Evolutionary conservation across 768 basidiomycete species (phyloP), one percentile per base, ranked within the genome.

Genomic region (Phylloporus scabripes): DNA sequence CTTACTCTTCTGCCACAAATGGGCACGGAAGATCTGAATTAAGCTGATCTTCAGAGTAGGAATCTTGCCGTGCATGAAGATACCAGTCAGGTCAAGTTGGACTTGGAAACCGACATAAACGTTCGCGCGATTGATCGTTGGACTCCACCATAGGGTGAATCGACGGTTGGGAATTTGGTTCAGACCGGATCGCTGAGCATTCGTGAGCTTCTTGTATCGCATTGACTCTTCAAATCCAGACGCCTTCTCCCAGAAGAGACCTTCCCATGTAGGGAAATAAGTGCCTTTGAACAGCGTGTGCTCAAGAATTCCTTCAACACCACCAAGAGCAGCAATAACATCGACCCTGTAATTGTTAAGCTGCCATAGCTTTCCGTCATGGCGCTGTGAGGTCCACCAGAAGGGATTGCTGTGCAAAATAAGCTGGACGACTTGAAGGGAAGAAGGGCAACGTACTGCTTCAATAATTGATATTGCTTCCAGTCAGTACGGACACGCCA

Each of bases 31-130:
- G 61, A 99, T 96, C 64, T 98, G 96, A 59, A 99, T 99, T 73
- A 98, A 82, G 70, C 90, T 93, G 73, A 99, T 99, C 75, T 98
- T 97, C 57, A 97, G 73, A 2, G 94, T 96, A 11, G 93, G 93
- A 54, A 97, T 95, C 74, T 99, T 97, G 60, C 95, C 95, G 70
- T 96, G 94, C 87, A 91, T 94, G 77, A 95, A 94, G 53, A 94
- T 92, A 61, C 92, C 93, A 12, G 96, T 99, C 54, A 99, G 70
- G 78, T 99, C 96, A 40, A 99, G 80, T 62, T 98, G 95, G 17
- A 99, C 96, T 68, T 98, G 96, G 90, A 99, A 99, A 81, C 96
- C 96, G 66, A 98, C 94, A 62, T 96, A 96, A 64, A 98, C 94
- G 64, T 99, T 99, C 46, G 96, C 95, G 56, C 96, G 91, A 70